Conservation (phyloP, 345 rosid genomes). For the Populus nigra region DNA sequence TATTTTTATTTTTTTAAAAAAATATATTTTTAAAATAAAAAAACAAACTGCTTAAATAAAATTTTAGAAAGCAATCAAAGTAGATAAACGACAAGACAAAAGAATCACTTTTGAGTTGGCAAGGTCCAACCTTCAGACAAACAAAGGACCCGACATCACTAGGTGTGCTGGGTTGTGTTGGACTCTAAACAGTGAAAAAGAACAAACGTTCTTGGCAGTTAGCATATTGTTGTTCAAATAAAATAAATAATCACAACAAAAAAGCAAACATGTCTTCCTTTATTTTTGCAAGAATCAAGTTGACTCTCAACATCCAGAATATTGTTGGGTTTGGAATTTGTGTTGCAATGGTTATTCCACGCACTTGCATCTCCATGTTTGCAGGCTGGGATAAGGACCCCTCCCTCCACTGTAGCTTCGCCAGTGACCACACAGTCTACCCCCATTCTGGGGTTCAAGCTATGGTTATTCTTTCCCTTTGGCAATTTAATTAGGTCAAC, state of each 20-base stretch:
- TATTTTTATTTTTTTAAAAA: too few relatives aligned
- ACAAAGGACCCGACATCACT: neutral
- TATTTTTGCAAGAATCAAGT: neutral
- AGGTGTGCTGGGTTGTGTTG: neutral
- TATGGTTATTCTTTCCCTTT: too few relatives aligned
- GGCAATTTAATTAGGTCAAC: too few relatives aligned
- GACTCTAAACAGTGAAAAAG: neutral
- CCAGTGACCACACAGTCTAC: too few relatives aligned
- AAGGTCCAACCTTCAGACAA: neutral
- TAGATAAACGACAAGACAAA: neutral
- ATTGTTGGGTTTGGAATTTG: neutral
- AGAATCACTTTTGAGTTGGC: slow-evolving; percentile 13
- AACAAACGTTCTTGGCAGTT: neutral
- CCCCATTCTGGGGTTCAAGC: too few relatives aligned
- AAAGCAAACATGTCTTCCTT: neutral
- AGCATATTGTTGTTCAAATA: neutral
- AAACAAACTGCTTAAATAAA: too few relatives aligned
- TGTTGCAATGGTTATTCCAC: neutral
- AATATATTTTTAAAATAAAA: too few relatives aligned
- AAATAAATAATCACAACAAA: neutral
- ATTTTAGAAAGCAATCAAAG: too few relatives aligned
- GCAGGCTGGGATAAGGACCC: neutral
- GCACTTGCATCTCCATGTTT: neutral
- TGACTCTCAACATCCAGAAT: neutral
- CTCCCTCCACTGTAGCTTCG: too few relatives aligned